These are phyloP conservation scores for Panicum hallii DNA, from an alignment of 202 grass and related monocot species.

Conservation along the genomic window DNA sequence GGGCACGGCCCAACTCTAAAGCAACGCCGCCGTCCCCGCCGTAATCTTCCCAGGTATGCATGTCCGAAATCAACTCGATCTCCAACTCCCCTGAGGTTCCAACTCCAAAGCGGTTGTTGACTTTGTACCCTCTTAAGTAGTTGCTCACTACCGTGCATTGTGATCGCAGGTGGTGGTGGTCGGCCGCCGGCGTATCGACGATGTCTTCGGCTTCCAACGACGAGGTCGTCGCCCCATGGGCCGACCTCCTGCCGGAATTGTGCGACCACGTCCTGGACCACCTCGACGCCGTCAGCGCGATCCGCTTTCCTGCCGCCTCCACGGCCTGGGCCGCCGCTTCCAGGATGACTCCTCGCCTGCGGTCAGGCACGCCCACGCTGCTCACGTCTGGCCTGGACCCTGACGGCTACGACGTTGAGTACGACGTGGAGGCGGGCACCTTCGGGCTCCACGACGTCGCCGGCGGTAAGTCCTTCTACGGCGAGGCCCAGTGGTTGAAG, in stretches of 20 bases:
- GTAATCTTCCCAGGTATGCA: background rate
- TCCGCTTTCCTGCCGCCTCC: constrained; percentile 24
- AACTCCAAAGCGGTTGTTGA: background rate
- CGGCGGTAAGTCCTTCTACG: background rate
- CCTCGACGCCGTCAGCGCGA: constrained; percentile 11
- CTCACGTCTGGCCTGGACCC: background rate
- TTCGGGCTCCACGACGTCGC: constrained; percentile 38
- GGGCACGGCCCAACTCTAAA: background rate
- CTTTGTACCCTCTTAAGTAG: background rate
- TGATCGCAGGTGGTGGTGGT: background rate
- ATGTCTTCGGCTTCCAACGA: background rate
- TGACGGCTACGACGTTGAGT: background rate
- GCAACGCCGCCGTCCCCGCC: background rate
- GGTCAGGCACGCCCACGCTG: background rate
- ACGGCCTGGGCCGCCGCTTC: constrained; percentile 21
- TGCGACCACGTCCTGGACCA: background rate
- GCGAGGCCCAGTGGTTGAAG: background rate
- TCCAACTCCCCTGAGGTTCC: no score
- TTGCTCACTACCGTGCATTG: background rate
- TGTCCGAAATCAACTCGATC: background rate
- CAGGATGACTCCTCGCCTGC: background rate
- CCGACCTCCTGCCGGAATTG: constrained; percentile 36
- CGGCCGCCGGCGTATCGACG: no score
- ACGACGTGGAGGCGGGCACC: background rate
- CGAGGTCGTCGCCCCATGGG: background rate